Percentiles rank a stretch among this genome's conserved stretches.
These are phyloP conservation scores for Bipolaris cookei DNA, from an alignment of 2,329 filamentous ascomycete species.

Conservation along the genomic window DNA sequence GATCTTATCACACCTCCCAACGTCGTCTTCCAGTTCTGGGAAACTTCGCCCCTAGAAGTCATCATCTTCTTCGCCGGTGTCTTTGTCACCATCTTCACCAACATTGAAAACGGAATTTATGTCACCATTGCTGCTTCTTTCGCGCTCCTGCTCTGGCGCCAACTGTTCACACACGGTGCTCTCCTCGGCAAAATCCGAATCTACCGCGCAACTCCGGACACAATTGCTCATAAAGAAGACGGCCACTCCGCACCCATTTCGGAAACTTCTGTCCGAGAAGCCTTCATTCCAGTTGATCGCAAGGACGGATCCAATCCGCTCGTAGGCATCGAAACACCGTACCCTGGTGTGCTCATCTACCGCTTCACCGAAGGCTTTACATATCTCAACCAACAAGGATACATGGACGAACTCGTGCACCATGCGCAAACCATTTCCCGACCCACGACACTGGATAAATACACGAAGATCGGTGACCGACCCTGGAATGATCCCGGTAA, in stretches of 20 bases:
- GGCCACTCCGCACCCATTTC: slow-evolving; percentile 18
- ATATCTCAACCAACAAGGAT: slow-evolving; percentile 91
- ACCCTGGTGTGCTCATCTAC: slow-evolving; percentile 95
- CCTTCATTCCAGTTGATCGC: slow-evolving; percentile 75
- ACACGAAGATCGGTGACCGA: slow-evolving; percentile 65
- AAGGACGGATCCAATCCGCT: slow-evolving; percentile 89
- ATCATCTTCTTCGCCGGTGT: slow-evolving; percentile 94
- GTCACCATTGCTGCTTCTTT: slow-evolving; percentile 78
- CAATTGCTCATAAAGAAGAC: slow-evolving; percentile 60
- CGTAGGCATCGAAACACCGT: slow-evolving; percentile 78
- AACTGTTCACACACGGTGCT: slow-evolving; percentile 79
- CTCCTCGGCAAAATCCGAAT: slow-evolving; percentile 80
- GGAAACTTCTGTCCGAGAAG: slow-evolving; percentile 32
- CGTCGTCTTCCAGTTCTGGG: slow-evolving; percentile 94
- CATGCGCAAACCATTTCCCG: slow-evolving; percentile 67
- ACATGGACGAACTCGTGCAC: slow-evolving; percentile 71
- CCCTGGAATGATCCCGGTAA: slow-evolving; percentile 92
- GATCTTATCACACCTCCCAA: slow-evolving; percentile 92
- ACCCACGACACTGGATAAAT: slow-evolving; percentile 74
- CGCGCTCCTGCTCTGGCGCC: slow-evolving; percentile 79
- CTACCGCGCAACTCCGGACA: slow-evolving; percentile 81
- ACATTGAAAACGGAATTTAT: slow-evolving; percentile 93
- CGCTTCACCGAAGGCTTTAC: slow-evolving; percentile 95
- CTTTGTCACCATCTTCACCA: slow-evolving; percentile 83
- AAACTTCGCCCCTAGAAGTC: slow-evolving; percentile 86